Conservation (phyloP, 768 basidiomycete species). For the Trametes cubensis region DNA sequence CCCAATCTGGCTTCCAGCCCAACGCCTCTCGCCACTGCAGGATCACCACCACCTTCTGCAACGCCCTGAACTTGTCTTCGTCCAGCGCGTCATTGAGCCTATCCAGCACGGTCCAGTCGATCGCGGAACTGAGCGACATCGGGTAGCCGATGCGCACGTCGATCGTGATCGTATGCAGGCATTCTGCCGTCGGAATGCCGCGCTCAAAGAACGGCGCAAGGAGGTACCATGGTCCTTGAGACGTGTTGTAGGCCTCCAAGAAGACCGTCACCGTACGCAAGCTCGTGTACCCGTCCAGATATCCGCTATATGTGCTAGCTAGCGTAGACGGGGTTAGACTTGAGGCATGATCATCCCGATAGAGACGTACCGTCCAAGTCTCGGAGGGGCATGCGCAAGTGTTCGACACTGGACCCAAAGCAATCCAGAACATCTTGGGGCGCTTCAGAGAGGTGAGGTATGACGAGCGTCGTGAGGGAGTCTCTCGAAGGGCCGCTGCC, state of each 20-base stretch:
- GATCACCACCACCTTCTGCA: slow-evolving; percentile 6
- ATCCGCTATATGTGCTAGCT: neutral
- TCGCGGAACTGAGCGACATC: neutral
- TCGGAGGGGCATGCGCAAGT: neutral
- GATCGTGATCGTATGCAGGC: slow-evolving; percentile 2
- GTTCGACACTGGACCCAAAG: slow-evolving; percentile 7
- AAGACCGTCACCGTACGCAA: slow-evolving; percentile 9
- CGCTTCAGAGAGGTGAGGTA: neutral
- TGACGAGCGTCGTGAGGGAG: neutral
- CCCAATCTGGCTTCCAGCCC: neutral
- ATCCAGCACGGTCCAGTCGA: slow-evolving; percentile 13
- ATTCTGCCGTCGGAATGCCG: neutral
- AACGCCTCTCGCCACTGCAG: neutral
- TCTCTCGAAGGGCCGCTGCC: neutral
- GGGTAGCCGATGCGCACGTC: slow-evolving; percentile 3
- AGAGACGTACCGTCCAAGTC: neutral
- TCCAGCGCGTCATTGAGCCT: slow-evolving; percentile 13
- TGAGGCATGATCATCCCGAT: neutral
- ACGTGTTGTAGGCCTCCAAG: slow-evolving; percentile 4
- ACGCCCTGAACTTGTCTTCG: slow-evolving; percentile 4
- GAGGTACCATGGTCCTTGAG: slow-evolving; percentile 9
- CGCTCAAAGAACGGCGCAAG: slow-evolving; percentile 6
- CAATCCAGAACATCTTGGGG: neutral
- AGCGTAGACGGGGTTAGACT: neutral
- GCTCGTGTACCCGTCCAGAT: slow-evolving; percentile 1